phyloP scores from a whole-genome alignment of 495 filamentous ascomycete genomes.

The Lentithecium fluviatile region DNA sequence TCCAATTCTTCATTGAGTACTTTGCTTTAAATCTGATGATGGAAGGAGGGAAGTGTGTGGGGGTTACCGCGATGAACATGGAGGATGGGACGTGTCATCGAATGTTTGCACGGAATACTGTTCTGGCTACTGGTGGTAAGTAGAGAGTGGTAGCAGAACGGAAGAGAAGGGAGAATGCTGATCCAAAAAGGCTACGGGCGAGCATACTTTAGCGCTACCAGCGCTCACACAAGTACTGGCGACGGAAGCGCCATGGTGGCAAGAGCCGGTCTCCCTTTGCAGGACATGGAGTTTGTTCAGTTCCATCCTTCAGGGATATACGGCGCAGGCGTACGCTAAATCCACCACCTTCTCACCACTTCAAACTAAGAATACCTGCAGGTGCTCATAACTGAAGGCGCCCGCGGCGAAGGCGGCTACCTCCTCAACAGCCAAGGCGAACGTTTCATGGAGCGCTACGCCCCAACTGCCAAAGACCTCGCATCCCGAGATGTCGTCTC shows the following conservation, averaged over 20 bases:
- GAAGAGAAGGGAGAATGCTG: neutral
- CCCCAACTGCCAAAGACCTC: slow-evolving; percentile 95
- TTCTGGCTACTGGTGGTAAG: slow-evolving; percentile 76
- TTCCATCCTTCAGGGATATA: slow-evolving; percentile 99
- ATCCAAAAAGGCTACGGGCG: slow-evolving; percentile 75
- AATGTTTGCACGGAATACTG: slow-evolving; percentile 94
- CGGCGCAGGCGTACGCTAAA: slow-evolving; percentile 73
- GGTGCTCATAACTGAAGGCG: slow-evolving; percentile 91
- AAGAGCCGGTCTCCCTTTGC: slow-evolving; percentile 94
- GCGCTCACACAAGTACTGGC: slow-evolving; percentile 97
- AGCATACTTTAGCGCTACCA: slow-evolving; percentile 97
- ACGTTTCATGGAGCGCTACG: slow-evolving; percentile 98
- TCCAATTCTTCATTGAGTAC: slow-evolving; percentile 99
- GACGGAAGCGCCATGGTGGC: slow-evolving; percentile 99
- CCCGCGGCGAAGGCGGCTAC: slow-evolving; percentile 97
- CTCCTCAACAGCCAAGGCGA: slow-evolving; percentile 95
- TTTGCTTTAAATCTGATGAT: slow-evolving; percentile 96
- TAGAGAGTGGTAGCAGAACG: too few relatives aligned
- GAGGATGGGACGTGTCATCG: slow-evolving; percentile 96
- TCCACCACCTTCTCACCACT: neutral
- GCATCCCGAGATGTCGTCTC: slow-evolving; percentile 94
- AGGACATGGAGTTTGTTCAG: slow-evolving; percentile 99
- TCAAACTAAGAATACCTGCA: too few relatives aligned
- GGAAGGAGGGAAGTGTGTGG: slow-evolving; percentile 93
- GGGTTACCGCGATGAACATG: slow-evolving; percentile 95